Evolutionary conservation across 192 early-diverging fungal genomes (phyloP), one percentile per base, ranked within the genome.

Genomic region (Gonapodya prolifera): DNA sequence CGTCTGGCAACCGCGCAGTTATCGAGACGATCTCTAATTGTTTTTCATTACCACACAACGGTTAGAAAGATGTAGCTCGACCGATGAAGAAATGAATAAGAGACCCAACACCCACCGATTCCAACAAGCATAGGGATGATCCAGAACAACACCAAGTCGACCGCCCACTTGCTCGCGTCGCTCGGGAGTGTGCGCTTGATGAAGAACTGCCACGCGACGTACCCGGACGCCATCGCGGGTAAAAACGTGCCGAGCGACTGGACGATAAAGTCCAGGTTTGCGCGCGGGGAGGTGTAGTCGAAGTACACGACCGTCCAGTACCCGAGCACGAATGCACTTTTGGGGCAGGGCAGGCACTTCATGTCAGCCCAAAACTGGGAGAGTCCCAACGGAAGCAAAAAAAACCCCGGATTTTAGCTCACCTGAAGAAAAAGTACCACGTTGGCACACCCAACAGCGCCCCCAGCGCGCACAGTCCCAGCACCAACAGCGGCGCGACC

Each of bases 271-370:
- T 73, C 71, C 8, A 18, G 2, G 31, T 73, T 29, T 8, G 71
- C 71, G 71, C 71, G 71, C 8, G 71, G 71, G 71, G 71, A 73
- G 16, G 71, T 30, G 31, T 73, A 73, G 71, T 73, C 71, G 71
- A 18, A 18, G 32, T 16, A 73, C 2, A 73, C 71, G 18, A 73
- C 71, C 31, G 28, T 30, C 28, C 18, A 73, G 71, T 16, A 73
- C 28, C 71, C 71, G 28, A 61, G 45, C 8, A 61, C 45, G 23
- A 61, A 61, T 61, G 45, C 45, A 61, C 45, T 61, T 16, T 8
- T 23, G 23, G 45, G 45, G 45, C 23, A 16, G 45, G 23, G 8
- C 23, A 16, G 8, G 45, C 8, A 23, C 23, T 61, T 61, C 8
- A 23, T 8, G 45, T 16, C 8, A 61, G 45, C 8, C 45, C 45